Conservation (phyloP, 805 yeast species). For the Millerozyma miso region DNA sequence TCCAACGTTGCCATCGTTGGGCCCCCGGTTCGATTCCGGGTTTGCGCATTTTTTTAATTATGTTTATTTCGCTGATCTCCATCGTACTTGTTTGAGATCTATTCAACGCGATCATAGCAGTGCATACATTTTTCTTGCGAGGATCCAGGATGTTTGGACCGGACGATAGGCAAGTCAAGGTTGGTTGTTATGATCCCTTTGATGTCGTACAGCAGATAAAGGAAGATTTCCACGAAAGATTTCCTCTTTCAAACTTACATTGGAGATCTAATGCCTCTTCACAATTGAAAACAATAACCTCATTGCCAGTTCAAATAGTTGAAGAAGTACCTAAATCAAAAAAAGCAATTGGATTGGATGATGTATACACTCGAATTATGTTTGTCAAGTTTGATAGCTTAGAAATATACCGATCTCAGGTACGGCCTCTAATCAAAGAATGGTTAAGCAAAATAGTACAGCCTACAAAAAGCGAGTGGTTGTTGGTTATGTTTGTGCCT, state of each 20-base stretch:
- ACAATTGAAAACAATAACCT: constrained; percentile 60
- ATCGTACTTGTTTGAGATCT: no score
- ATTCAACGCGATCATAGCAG: no score
- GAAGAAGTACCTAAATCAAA: constrained; percentile 52
- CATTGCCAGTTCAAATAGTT: constrained; percentile 47
- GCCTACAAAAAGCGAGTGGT: constrained; percentile 52
- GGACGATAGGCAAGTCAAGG: constrained; percentile 17
- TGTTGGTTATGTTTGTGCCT: constrained; percentile 51
- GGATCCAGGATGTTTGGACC: constrained; percentile 6
- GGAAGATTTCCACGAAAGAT: constrained; percentile 38
- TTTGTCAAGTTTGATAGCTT: constrained; percentile 61
- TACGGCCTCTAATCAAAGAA: constrained; percentile 74
- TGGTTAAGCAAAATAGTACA: constrained; percentile 57
- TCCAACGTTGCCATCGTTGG: no score
- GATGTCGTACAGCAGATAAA: constrained; percentile 46
- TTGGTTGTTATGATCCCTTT: constrained; percentile 78
- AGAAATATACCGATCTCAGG: constrained; percentile 74
- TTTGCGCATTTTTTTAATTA: no score
- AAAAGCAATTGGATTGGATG: constrained; percentile 9
- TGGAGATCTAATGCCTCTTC: constrained; percentile 54
- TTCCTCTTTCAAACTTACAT: constrained; percentile 63
- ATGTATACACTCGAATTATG: constrained; percentile 63
- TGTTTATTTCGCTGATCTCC: no score
- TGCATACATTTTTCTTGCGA: no score
- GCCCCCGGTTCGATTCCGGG: no score